phyloP scores from a whole-genome alignment of 2,329 filamentous ascomycete genomes.

The Basipetospora chlamydospora region DNA sequence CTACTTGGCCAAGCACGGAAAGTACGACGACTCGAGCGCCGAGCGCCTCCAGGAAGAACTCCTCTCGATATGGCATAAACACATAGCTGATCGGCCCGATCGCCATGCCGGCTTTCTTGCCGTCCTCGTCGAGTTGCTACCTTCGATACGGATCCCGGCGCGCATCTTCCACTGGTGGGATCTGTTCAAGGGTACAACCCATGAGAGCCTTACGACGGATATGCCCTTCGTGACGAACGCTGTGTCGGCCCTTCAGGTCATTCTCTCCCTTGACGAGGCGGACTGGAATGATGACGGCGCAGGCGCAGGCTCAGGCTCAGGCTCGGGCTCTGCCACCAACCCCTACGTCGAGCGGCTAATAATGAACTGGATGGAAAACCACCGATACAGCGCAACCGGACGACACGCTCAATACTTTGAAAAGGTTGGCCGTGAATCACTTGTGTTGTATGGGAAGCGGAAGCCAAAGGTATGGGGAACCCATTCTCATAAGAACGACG shows the following conservation, averaged over 20 bases:
- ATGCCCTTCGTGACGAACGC: conserved; percentile 50
- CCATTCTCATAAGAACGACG: too few species aligned
- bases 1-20: conserved; percentile 54
- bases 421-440: conserved; percentile 32
- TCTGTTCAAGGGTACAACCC: conserved; percentile 21
- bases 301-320: conserved; percentile 21
- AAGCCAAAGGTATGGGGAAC: conserved; percentile 36
- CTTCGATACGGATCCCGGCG: conserved; percentile 46
- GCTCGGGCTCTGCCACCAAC: conserved; percentile 27
- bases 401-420: conserved; percentile 27
- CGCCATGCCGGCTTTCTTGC: conserved; percentile 55
- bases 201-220: conserved; percentile 40
- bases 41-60: conserved; percentile 64
- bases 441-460: conserved; percentile 50
- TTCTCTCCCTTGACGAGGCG: conserved; percentile 48
- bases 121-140: conserved; percentile 48
- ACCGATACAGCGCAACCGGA: conserved; percentile 4
- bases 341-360: conserved; percentile 44
- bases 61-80: conserved; percentile 48
- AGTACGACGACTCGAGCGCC: conserved; percentile 52
- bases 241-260: conserved; percentile 46
- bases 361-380: conserved; percentile 40
- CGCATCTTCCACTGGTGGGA: conserved; percentile 62
- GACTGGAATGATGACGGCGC: conserved; percentile 34
- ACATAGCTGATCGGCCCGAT: conserved; percentile 40